Evolutionary conservation across 768 basidiomycete species (phyloP), one percentile per base, ranked within the genome.

Genomic region (Mycena leptocephala): DNA sequence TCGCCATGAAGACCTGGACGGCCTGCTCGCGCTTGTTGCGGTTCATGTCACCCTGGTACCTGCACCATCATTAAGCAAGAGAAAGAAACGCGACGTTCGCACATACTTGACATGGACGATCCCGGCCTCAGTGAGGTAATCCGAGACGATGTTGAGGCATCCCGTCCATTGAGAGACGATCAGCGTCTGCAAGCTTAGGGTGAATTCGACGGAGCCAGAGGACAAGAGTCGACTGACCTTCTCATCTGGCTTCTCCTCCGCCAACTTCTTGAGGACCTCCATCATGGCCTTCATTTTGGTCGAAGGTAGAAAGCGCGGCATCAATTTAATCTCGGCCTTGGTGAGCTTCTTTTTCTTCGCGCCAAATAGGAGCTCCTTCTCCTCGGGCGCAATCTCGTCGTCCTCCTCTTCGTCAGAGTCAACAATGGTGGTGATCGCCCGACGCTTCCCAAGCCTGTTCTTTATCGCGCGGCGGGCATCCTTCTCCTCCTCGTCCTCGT

Each of bases 221-320:
- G 35, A 16, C 5, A 35, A 26, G 37, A 75, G 18, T 22, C 28
- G 43, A 70, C 82, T n/a, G 26, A 91, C 93, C 89, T 94, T 95
- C 79, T 94, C 93, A 16, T 91, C 89, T 2, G 91, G 91, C 72
- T 87, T 81, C 26, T 88, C 84, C 58, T 87, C 80, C n/a, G 87
- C 82, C 76, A 90, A 86, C 37, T 86, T 82, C 43, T 83, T 73
- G 7, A 95, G 81, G 14, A 87, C 82, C n/a, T 91, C 86, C 88
- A 94, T 94, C 91, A 92, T 92, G 62, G 92, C 92, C 86, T 92
- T 92, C 93, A 95, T 93, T 88, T 95, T 95, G 2, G 93, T 93
- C 6, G 93, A 93, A 0, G 93, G 93, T 43, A 93, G 79, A 83
- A 94, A 93, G 37, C 87, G 85, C 20, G 92, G 87, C 85, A 92